Conservation (phyloP, 2,329 filamentous ascomycete species). For the Talaromyces sp. region DNA sequence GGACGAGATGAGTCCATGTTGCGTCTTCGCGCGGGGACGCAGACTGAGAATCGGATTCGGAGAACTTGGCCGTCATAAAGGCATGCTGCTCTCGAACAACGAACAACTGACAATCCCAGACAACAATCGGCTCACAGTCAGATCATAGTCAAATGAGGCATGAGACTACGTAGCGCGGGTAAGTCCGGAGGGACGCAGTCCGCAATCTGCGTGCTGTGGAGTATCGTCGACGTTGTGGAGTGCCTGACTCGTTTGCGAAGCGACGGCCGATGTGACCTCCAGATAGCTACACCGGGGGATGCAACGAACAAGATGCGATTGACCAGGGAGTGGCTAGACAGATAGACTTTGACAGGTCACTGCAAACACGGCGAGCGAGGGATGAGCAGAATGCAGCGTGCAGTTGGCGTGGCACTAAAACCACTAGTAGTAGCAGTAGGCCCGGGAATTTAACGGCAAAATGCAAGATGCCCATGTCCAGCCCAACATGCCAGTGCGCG, state of each 20-base stretch:
- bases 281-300: background rate
- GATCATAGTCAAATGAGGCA: background rate
- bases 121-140: background rate
- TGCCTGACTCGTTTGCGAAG: background rate
- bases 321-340: background rate
- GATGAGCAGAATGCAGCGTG: background rate
- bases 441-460: constrained; percentile 13
- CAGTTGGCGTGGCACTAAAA: background rate
- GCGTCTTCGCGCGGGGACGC: background rate
- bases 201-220: background rate
- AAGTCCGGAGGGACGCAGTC: background rate
- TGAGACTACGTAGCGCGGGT: background rate
- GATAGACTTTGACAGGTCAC: background rate
- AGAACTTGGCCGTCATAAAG: constrained; percentile 15
- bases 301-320: background rate
- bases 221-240: background rate
- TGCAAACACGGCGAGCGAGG: background rate
- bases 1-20: constrained; percentile 7
- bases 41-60: constrained; percentile 4
- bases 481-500: background rate
- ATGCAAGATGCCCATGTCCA: background rate
- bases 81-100: constrained; percentile 1
- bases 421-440: background rate
- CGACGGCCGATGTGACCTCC: background rate
- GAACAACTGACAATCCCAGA: background rate